Evolutionary conservation across 2,329 filamentous ascomycete genomes (phyloP).

Genomic region (Clonostachys rhizophaga): DNA sequence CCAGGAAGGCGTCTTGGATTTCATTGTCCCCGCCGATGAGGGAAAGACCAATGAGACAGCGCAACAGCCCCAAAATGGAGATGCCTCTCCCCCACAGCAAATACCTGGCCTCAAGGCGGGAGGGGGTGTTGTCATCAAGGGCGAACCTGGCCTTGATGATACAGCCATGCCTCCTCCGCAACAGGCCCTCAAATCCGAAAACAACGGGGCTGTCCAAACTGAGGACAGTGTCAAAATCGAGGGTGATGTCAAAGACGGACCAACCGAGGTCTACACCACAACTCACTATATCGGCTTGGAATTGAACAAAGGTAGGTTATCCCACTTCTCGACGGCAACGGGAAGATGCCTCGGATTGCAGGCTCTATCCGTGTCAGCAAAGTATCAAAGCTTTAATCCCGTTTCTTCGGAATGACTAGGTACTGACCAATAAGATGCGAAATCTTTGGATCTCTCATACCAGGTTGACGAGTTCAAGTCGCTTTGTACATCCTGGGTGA

Average conservation of each 20-base stretch:
- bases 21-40: constrained; percentile 14
- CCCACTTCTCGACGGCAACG: too few relatives aligned
- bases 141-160: constrained; percentile 4
- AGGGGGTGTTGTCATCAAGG: background rate
- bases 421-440: constrained; percentile 49
- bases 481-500: constrained; percentile 71
- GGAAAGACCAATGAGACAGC: constrained; percentile 23
- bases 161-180: background rate
- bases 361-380: too few relatives aligned
- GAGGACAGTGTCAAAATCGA: constrained; percentile 16
- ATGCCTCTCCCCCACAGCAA: too few relatives aligned
- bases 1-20: constrained; percentile 46
- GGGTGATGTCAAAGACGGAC: constrained; percentile 14
- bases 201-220: constrained; percentile 16
- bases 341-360: too few relatives aligned
- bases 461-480: constrained; percentile 84
- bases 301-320: constrained; percentile 62
- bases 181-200: constrained; percentile 27
- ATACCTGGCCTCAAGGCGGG: constrained; percentile 3
- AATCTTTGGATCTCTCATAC: constrained; percentile 71
- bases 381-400: background rate
- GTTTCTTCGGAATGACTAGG: background rate
- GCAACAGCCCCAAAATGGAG: constrained; percentile 10
- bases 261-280: constrained; percentile 67
- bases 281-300: constrained; percentile 94